Evolutionary conservation across 805 yeast species (phyloP).

Genomic region (Metschnikowia similis): DNA sequence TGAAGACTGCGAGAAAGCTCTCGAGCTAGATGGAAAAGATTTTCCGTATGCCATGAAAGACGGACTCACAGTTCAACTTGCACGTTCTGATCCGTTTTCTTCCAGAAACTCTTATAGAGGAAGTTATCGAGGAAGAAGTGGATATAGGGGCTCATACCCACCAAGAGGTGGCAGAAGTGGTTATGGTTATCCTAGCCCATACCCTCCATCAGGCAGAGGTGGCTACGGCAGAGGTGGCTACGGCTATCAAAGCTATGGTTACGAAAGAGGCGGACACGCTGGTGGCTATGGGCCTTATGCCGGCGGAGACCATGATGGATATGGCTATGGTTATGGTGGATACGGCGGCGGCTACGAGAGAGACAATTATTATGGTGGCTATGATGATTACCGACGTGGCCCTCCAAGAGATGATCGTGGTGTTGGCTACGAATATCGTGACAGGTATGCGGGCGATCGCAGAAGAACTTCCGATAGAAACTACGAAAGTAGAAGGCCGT

Average conservation of each 20-base stretch:
- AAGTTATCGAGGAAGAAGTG: conserved; percentile 16
- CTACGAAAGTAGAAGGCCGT: conserved; percentile 11
- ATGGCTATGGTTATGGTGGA: conserved; percentile 9
- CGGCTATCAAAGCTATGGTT: conserved; percentile 16
- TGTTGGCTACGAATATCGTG: conserved; percentile 18
- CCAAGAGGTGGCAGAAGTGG: conserved; percentile 20
- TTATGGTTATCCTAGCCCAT: conserved; percentile 19
- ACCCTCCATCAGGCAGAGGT: conserved; percentile 13
- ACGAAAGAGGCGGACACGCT: conserved; percentile 23
- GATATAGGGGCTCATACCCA: conserved; percentile 12
- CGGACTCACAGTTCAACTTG: conserved; percentile 50
- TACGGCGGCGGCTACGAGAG: conserved; percentile 17
- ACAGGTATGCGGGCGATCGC: conserved; percentile 15
- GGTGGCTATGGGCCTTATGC: conserved; percentile 15
- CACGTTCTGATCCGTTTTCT: conserved; percentile 50
- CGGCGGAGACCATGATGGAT: conserved; percentile 1
- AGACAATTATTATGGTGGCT: conserved; percentile 14
- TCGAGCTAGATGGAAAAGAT: conserved; percentile 44
- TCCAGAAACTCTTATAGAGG: conserved; percentile 29
- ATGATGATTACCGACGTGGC: conserved; percentile 18
- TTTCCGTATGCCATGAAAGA: conserved; percentile 38
- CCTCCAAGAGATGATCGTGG: conserved; percentile 18
- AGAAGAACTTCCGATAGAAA: conserved; percentile 10
- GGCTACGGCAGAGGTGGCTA: conserved; percentile 20
- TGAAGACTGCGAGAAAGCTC: conserved; percentile 53